Evolutionary conservation across 164 flowering plant species (phyloP), one percentile per base, ranked within the genome.

Genomic region (Hamamelis virginiana): DNA sequence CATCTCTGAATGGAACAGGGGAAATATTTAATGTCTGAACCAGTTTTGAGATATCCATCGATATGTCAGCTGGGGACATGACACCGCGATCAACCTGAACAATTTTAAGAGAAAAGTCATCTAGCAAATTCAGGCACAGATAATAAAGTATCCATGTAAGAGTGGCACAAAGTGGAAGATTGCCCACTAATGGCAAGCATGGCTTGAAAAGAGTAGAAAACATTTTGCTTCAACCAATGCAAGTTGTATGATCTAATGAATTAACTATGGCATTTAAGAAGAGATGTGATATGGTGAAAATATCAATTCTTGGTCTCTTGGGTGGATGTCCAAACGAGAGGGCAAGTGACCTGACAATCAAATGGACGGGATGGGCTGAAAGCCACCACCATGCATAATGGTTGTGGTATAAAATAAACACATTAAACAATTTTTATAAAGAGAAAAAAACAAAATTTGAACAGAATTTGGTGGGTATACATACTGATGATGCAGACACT

Each of bases 71-170:
- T 12, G 97, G 97, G 41, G 97, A 92, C 44, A 65, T 79, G 16
- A 95, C 94, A 0, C 97, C 98, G 19, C 97, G 97, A 75, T 86
- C 82, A 59, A 92, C 91, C 97, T 92, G 81, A 26, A 76, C 72
- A 67, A 13, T 41, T 59, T 44, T n/a, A 61, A n/a, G n/a, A 56
- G 16, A 43, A n/a, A 45, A 58, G 53, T 50, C 53, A 50, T n/a
- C n/a, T 5, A 47, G 4, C 19, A 21, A 28, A 44, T 65, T 28
- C 57, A 64, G 59, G 38, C 52, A 64, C 16, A 11, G 52, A 22
- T 57, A 6, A 33, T 6, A 6, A 33, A 33, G 4, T 33, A 33
- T 6, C 4, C 41, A 33, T 33, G 6, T 33, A 33, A 2, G 41
- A 33, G 41, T 33, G 41, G 41, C 41, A 33, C 41, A 33, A 33